Evolutionary conservation across 140 eudicot species (phyloP).

Genomic region (Anethum foeniculum): DNA sequence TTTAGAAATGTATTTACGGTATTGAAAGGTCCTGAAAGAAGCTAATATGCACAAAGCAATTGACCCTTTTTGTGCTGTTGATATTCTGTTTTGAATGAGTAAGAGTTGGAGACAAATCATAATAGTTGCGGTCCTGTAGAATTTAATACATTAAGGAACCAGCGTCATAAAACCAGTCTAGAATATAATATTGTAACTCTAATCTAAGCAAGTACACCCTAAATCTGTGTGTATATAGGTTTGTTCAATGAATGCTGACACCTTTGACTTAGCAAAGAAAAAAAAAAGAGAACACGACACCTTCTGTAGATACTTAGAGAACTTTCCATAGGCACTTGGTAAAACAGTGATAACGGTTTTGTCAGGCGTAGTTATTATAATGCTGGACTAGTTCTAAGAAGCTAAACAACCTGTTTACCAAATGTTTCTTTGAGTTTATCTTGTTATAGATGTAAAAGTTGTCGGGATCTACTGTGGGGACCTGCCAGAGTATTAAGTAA

Average conservation of each 20-base stretch:
- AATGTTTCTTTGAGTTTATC: neutral
- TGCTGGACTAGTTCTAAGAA: neutral
- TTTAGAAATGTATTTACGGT: neutral
- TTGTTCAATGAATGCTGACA: neutral
- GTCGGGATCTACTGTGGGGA: neutral
- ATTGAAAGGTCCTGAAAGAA: neutral
- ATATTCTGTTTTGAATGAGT: neutral
- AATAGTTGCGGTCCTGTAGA: neutral
- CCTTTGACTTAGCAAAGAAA: neutral
- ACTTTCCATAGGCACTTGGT: neutral
- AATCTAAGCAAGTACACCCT: neutral
- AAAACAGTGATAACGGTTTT: neutral
- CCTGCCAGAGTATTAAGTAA: neutral
- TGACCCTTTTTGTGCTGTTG: neutral
- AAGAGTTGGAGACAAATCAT: neutral
- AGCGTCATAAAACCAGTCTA: neutral
- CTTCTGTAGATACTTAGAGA: neutral
- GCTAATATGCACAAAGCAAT: neutral
- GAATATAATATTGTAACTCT: neutral
- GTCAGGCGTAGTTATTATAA: neutral
- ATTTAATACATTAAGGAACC: neutral
- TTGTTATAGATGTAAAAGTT: neutral
- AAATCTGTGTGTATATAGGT: neutral
- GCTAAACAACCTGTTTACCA: neutral
- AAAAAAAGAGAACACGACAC: neutral